Evolutionary conservation across 2,329 filamentous ascomycete genomes (phyloP).

Genomic region (Proliferodiscus dingleyae): DNA sequence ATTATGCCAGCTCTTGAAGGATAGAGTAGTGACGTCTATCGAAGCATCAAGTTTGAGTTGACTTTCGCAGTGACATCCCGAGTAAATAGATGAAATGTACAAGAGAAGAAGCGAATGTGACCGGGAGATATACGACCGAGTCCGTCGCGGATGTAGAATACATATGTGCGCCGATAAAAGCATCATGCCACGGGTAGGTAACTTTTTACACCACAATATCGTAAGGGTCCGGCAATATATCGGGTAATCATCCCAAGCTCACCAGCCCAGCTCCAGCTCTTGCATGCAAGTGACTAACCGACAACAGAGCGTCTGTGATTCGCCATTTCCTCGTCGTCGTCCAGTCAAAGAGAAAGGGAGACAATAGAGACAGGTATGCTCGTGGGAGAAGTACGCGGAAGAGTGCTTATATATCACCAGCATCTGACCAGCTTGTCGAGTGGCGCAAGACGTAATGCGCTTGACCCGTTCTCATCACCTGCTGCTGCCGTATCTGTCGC

Average conservation of each 20-base stretch:
- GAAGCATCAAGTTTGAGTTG: conserved; percentile 25
- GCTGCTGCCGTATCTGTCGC: background rate
- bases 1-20: conserved; percentile 21
- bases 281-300: too few species aligned
- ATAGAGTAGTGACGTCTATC: conserved; percentile 10
- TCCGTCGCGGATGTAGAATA: too few species aligned
- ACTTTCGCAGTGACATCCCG: conserved; percentile 16
- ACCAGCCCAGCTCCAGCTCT: too few species aligned
- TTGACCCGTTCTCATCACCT: background rate
- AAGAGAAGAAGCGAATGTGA: conserved; percentile 2
- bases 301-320: too few species aligned
- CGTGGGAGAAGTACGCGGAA: background rate
- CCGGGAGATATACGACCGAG: background rate
- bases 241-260: too few species aligned
- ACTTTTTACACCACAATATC: too few species aligned
- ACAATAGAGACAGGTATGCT: background rate
- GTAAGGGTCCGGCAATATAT: too few species aligned
- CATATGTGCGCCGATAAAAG: too few species aligned
- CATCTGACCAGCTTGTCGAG: background rate
- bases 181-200: too few species aligned
- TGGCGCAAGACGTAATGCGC: background rate
- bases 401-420: background rate
- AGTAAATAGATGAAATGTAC: conserved; percentile 2
- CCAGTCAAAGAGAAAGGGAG: too few species aligned
- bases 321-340: too few species aligned